A percentile compares a stretch with the other conserved stretches of the same genome.
Evolutionary conservation across 2,329 filamentous ascomycete species (phyloP).

Genomic region (Hypomyces perniciosus): DNA sequence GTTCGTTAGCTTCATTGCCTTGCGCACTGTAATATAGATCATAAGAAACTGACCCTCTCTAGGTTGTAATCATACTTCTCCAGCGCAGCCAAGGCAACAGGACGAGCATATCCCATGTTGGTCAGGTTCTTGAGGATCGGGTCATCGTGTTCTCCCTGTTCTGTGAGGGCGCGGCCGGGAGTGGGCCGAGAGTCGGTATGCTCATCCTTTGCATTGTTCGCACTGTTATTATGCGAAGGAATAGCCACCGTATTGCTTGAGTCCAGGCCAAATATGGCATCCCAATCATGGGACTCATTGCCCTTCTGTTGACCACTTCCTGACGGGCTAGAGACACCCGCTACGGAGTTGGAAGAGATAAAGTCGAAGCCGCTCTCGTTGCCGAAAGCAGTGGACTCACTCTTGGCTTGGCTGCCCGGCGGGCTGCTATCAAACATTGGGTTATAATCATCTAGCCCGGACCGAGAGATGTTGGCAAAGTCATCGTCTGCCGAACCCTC

Average conservation of each 20-base stretch:
- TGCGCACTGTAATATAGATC: background rate
- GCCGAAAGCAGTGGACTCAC: constrained; percentile 45
- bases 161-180: constrained; percentile 61
- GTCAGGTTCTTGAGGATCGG: constrained; percentile 85
- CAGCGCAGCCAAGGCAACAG: constrained; percentile 68
- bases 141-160: constrained; percentile 78
- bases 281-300: constrained; percentile 73
- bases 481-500: constrained; percentile 75
- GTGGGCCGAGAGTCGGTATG: constrained; percentile 22
- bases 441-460: constrained; percentile 72
- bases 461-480: constrained; percentile 67
- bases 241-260: constrained; percentile 35
- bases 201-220: constrained; percentile 7
- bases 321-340: constrained; percentile 31
- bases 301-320: constrained; percentile 33
- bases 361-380: constrained; percentile 57
- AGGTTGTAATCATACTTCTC: constrained; percentile 97
- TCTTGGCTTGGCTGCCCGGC: constrained; percentile 48
- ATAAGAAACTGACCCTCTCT: constrained; percentile 66
- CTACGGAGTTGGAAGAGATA: constrained; percentile 33
- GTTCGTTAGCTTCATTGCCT: constrained; percentile 13
- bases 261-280: constrained; percentile 82
- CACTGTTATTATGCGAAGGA: constrained; percentile 8
- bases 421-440: constrained; percentile 71
- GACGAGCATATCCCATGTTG: constrained; percentile 77